Evolutionary conservation across 345 rosid genomes (phyloP), one percentile per base, ranked within the genome.

Genomic region (Dimocarpus longan): DNA sequence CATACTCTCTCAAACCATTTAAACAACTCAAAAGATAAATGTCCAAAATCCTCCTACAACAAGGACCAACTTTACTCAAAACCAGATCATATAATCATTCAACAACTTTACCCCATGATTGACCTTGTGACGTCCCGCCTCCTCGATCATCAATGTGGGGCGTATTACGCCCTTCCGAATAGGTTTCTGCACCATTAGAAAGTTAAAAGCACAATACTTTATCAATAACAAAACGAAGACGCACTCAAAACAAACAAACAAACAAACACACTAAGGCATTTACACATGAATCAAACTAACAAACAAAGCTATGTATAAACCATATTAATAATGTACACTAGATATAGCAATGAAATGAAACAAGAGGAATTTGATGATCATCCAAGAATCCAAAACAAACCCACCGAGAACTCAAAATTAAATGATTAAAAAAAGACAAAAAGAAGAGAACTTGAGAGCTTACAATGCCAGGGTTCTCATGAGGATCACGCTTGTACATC

Each of bases 401-500:
- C 19, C 19, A 57, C 4, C 63, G 19, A 22, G 15, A 0, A 18
- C 9, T 16, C 44, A 18, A 32, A 50, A 39, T 21, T 60, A 6
- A 11, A 40, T 8, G 67, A 22, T 2, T 0, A 66, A 78, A 66
- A 4, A 74, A 2, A 13, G 39, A 62, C 13, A 65, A 74, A 74
- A 75, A 18, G 16, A 6, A 71, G 3, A 43, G 48, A 24, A 3
- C 22, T 59, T 59, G 52, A 52, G 9, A 40, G 48, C 92, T 76
- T 88, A 95, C 99, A 88, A 91, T 88, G 83, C 94, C 97, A 11
- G 95, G 95, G 64, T 83, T 87, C 78, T 93, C 94, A 22, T 92
- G 97, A 79, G 99, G 99, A 83, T 95, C 97, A 77, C 93, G 90
- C 82, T 89, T 95, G 82, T 92, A 94, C 99, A 96, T 90, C 88